Conservation (phyloP, 1,139 yeast species). For the Debaryomyces coudertii region DNA sequence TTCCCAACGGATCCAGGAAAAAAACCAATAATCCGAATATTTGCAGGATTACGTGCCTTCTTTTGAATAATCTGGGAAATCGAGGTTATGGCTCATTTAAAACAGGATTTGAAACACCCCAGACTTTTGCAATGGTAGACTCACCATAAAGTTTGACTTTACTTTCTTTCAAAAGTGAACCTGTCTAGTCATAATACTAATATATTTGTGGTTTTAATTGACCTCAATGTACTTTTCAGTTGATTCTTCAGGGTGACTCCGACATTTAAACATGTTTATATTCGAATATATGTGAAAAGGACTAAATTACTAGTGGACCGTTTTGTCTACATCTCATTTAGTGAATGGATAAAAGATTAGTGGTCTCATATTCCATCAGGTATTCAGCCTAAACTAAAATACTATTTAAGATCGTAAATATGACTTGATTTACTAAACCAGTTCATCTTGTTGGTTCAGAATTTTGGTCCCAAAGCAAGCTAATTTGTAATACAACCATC, state of each 20-base stretch:
- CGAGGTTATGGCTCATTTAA: background rate
- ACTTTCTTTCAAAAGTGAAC: background rate
- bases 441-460: too few species aligned
- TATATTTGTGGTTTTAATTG: background rate
- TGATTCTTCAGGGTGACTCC: background rate
- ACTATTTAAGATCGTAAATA: background rate
- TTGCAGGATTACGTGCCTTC: background rate
- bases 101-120: background rate
- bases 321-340: too few species aligned
- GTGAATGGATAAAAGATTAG: too few species aligned
- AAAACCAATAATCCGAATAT: background rate
- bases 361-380: background rate
- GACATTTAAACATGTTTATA: background rate
- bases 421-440: background rate
- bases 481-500: too few species aligned
- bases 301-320: too few species aligned
- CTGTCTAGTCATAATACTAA: background rate
- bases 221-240: background rate
- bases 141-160: background rate
- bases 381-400: background rate
- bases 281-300: too few species aligned
- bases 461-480: too few species aligned
- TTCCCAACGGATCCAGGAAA: background rate
- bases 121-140: background rate
- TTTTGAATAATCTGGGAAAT: background rate